These are phyloP conservation scores for Leishmania amazonensis DNA, from an alignment of 208 protist genomes.

Conservation along the genomic window DNA sequence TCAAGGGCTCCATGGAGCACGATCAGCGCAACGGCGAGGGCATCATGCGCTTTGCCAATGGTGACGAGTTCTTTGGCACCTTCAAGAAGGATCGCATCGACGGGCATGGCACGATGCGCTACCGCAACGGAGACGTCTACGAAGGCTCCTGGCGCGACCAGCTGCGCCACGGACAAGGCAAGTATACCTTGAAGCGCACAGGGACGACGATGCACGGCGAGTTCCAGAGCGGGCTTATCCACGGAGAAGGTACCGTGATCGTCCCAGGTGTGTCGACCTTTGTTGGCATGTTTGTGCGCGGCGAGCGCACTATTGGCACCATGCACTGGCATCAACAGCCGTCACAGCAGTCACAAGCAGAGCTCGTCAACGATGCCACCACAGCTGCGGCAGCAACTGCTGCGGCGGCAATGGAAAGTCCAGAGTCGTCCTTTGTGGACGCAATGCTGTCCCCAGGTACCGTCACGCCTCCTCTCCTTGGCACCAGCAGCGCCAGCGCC, in stretches of 20 bases:
- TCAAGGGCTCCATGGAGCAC: conserved; percentile 69
- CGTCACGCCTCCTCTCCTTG: background rate
- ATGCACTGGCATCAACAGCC: conserved; percentile 58
- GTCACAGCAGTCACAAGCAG: background rate
- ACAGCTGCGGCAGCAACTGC: background rate
- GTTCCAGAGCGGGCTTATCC: conserved; percentile 88
- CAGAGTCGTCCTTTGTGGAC: background rate
- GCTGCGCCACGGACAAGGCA: conserved; percentile 86
- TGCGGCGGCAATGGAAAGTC: background rate
- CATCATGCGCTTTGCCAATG: conserved; percentile 76
- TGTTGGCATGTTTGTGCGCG: conserved; percentile 75
- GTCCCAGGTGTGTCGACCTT: conserved; percentile 74
- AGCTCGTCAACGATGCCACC: background rate
- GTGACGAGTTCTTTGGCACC: conserved; percentile 87
- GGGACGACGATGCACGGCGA: conserved; percentile 67
- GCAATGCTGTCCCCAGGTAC: background rate
- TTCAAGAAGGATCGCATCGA: conserved; percentile 68
- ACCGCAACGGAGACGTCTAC: conserved; percentile 84
- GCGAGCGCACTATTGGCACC: conserved; percentile 76
- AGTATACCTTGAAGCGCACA: conserved; percentile 78
- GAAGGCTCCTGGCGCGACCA: conserved; percentile 84
- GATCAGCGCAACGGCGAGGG: conserved; percentile 81
- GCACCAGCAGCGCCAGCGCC: background rate
- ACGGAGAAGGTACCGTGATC: conserved; percentile 74
- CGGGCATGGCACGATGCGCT: conserved; percentile 78